phyloP scores from a whole-genome alignment of 2,329 filamentous ascomycete species.

The Phaeoacremonium minimum region DNA sequence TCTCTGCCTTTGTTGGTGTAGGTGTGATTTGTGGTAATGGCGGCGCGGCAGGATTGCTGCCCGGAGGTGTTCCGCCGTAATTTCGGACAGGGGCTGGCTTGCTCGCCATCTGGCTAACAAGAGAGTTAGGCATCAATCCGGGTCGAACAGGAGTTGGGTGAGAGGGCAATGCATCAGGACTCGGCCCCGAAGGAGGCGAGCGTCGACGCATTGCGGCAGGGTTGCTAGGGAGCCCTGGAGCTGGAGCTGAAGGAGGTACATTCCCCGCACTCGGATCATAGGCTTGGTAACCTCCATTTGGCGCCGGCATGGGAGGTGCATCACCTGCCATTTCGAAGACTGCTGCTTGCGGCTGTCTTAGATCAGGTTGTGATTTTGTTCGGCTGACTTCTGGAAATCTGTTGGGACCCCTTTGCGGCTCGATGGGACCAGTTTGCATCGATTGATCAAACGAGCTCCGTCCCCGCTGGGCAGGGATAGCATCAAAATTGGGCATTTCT shows the following conservation, averaged over 20 bases:
- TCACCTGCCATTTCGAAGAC: constrained; percentile 72
- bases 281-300: constrained; percentile 11
- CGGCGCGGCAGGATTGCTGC: constrained; percentile 16
- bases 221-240: constrained; percentile 16
- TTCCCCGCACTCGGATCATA: constrained; percentile 15
- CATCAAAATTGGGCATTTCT: constrained; percentile 39
- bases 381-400: constrained; percentile 50
- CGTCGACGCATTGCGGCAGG: constrained; percentile 21
- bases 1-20: constrained; percentile 21
- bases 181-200: constrained; percentile 24
- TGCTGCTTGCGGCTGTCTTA: constrained; percentile 60
- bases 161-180: constrained; percentile 45
- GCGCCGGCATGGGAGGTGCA: constrained; percentile 37
- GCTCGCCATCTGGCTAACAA: constrained; percentile 46
- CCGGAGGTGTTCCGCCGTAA: constrained; percentile 43
- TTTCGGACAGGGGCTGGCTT: constrained; percentile 57
- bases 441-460: constrained; percentile 44
- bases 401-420: constrained; percentile 44
- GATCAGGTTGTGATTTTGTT: constrained; percentile 64
- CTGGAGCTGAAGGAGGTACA: neutral
- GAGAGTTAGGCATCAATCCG: constrained; percentile 55
- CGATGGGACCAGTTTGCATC: constrained; percentile 29
- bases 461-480: constrained; percentile 24
- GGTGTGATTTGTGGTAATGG: constrained; percentile 14
- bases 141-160: constrained; percentile 61